Percentiles rank a stretch among this genome's conserved stretches.
Conservation (phyloP, 2,329 filamentous ascomycete genomes). For the Fusarium lateritium region DNA sequence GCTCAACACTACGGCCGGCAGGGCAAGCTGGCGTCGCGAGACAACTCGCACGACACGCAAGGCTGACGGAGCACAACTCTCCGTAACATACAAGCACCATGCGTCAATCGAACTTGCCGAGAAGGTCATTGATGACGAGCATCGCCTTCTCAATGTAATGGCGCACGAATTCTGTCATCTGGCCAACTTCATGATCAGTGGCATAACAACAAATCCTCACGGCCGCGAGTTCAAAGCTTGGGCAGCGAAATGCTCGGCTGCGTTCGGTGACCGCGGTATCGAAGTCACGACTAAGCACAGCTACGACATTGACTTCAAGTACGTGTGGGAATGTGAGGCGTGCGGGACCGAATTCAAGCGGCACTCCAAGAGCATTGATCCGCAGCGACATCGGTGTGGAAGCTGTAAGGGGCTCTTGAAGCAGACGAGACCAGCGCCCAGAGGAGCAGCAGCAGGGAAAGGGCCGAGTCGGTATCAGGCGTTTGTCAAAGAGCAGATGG, state of each 20-base stretch:
- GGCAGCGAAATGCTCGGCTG: constrained; percentile 68
- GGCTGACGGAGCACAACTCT: constrained; percentile 45
- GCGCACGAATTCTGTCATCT: constrained; percentile 98
- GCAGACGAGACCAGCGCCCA: constrained; percentile 84
- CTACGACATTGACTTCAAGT: constrained; percentile 94
- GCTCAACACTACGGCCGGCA: constrained; percentile 84
- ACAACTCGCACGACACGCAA: constrained; percentile 58
- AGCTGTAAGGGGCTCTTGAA: constrained; percentile 78
- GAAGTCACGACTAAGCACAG: constrained; percentile 90
- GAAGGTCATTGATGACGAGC: constrained; percentile 85
- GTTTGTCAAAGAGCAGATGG: constrained; percentile 79
- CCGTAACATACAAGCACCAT: constrained; percentile 65
- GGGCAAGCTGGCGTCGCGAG: constrained; percentile 80
- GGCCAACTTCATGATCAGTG: constrained; percentile 89
- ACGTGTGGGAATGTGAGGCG: constrained; percentile 82
- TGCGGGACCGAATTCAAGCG: constrained; percentile 84
- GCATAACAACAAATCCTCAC: constrained; percentile 82
- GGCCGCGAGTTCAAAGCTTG: constrained; percentile 88
- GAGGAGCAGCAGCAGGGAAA: constrained; percentile 30
- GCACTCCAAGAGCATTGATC: constrained; percentile 89
- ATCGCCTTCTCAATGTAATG: constrained; percentile 88
- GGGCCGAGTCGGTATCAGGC: constrained; percentile 62
- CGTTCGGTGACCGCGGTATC: constrained; percentile 75
- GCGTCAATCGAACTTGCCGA: constrained; percentile 90
- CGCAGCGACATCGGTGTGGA: constrained; percentile 79